Base-by-base conservation (phyloP, 148 eudicot species). In the Rhododendron vialii region DNA sequence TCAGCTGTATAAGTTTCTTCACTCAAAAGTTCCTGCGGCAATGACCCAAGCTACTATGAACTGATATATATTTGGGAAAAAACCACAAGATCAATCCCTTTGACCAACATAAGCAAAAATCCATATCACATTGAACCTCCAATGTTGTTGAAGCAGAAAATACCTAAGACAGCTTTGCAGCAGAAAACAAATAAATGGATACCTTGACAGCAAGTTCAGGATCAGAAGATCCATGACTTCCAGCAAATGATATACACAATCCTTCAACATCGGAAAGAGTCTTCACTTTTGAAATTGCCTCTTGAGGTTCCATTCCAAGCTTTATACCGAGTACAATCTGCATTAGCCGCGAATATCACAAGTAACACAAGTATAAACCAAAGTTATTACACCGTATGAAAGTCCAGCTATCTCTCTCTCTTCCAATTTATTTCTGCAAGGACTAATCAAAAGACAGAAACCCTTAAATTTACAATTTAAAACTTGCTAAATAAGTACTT, bases 131-230 rank as follows among this genome's bases (percentile, higher is more conserved):
- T 12, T 1, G 18, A 48, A 5, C 82, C 82, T 14, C 35, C 14
- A 26, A 41, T 5, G 61, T 18, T 26, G 55, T 78, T 78, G 50
- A 28, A 43, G 50, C 50, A 47, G 9, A 47, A 47, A 47, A 47
- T 65, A 9, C 30, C 50, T 67, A 55, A 47, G 17, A 47, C 17
- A 30, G 13, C 26, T 28, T 61, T 35, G 78, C 18, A 20, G 71
- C 82, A 12, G 10, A 2, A 78, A n/a, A 71, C 8, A 81, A 81
- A 61, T 17, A 30, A 45, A 80, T 4, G 74, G 3, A 33, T 91
- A 97, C 99, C 99, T 97, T 92, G 83, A 95, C 98, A 86, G 98
- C 99, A 50, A 94, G 82, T 50, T 91, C 91, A 74, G 98, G 99
- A 89, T 97, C 98, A 87, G 92, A 88, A 75, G 99, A 97, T 57